Evolutionary conservation across 2,329 filamentous ascomycete genomes (phyloP).

Genomic region (Diplodia seriata): DNA sequence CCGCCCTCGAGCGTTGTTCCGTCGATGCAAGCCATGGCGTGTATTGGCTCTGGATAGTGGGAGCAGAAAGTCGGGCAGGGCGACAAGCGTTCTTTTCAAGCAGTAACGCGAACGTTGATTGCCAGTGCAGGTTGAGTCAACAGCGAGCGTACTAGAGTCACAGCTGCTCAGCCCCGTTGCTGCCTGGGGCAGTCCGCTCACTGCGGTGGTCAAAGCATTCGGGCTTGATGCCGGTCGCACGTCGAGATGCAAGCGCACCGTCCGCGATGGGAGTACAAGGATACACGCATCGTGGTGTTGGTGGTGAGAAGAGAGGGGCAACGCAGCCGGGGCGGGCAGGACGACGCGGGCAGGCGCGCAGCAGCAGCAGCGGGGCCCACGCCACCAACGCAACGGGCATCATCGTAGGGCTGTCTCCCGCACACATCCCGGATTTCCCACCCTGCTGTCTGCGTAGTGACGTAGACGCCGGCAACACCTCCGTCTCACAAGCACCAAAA

Average conservation of each 20-base stretch:
- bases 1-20: conserved; percentile 67
- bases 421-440: background rate
- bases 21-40: conserved; percentile 11
- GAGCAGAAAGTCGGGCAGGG: background rate
- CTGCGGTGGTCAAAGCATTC: background rate
- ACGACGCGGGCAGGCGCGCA: background rate
- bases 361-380: background rate
- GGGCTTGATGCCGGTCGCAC: no score
- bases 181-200: background rate
- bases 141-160: background rate
- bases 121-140: background rate
- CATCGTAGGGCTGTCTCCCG: conserved; percentile 1
- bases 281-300: background rate
- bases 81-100: background rate
- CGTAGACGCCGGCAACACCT: conserved; percentile 2
- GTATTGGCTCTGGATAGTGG: background rate
- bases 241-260: background rate
- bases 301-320: background rate
- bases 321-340: background rate
- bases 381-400: conserved; percentile 5
- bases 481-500: conserved; percentile 2
- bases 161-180: conserved; percentile 13
- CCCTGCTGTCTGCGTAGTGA: conserved; percentile 23
- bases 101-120: no score
- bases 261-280: background rate